These are phyloP conservation scores for Salvia rosmarinus DNA, from an alignment of 257 asterid genomes.

Conservation along the genomic window DNA sequence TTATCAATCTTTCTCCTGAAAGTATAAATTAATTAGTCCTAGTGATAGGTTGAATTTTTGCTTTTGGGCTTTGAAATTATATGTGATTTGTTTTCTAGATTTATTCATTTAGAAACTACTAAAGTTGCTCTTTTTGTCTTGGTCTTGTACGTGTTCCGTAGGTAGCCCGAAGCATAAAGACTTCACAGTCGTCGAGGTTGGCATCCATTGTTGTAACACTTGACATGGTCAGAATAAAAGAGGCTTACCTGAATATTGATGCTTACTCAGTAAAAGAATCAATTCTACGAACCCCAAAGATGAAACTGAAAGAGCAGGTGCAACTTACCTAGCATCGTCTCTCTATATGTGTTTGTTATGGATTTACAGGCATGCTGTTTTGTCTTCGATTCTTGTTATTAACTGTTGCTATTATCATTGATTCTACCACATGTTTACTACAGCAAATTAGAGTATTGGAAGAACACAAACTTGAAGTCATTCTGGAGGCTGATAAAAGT, in stretches of 20 bases:
- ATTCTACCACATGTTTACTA: constrained; percentile 29
- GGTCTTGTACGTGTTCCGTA: constrained; percentile 40
- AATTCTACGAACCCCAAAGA: constrained; percentile 59
- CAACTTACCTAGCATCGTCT: constrained; percentile 7
- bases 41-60: background rate
- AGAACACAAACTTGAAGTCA: constrained; percentile 61
- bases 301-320: constrained; percentile 78
- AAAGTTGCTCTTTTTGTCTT: background rate
- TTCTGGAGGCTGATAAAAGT: constrained; percentile 50
- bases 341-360: constrained; percentile 19
- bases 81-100: background rate
- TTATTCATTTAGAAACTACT: constrained; percentile 17
- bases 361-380: constrained; percentile 9
- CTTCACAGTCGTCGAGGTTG: constrained; percentile 61
- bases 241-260: constrained; percentile 63
- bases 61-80: background rate
- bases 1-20: background rate
- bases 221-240: constrained; percentile 66
- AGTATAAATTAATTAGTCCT: background rate
- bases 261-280: constrained; percentile 71
- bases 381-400: constrained; percentile 12
- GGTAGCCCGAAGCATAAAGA: constrained; percentile 84
- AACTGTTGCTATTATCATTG: constrained; percentile 8
- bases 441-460: constrained; percentile 68
- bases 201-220: constrained; percentile 73